Conservation (phyloP, 1,139 yeast species). For the Debaryomyces coudertii region DNA sequence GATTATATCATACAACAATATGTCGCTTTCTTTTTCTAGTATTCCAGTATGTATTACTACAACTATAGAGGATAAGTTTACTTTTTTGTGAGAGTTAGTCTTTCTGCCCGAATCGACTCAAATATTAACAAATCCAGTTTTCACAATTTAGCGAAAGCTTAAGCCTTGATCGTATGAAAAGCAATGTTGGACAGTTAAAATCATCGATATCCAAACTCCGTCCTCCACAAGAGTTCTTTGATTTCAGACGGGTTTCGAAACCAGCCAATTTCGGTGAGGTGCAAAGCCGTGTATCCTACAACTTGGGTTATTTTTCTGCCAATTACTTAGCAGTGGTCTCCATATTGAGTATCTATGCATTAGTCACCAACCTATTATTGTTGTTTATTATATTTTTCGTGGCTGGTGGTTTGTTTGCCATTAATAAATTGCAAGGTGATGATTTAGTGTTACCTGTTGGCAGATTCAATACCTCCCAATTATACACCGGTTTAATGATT, state of each 20-base stretch:
- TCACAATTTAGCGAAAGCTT: constrained; percentile 52
- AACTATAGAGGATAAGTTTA: too few relatives aligned
- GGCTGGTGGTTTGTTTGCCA: constrained; percentile 74
- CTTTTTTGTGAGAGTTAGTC: too few relatives aligned
- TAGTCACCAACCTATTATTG: constrained; percentile 81
- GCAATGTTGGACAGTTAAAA: constrained; percentile 50
- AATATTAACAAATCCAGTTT: constrained; percentile 30
- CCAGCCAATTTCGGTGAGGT: constrained; percentile 89
- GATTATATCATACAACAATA: constrained; percentile 3
- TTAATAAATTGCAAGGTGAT: constrained; percentile 75
- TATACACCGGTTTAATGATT: constrained; percentile 82
- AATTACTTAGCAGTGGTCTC: constrained; percentile 80
- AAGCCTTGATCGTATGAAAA: constrained; percentile 53
- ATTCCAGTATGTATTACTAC: constrained; percentile 18
- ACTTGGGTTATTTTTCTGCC: constrained; percentile 83
- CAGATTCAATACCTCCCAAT: constrained; percentile 74
- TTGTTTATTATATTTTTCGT: constrained; percentile 77
- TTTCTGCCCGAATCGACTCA: background rate
- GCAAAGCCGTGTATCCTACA: constrained; percentile 85
- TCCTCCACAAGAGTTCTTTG: constrained; percentile 93
- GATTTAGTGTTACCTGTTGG: constrained; percentile 76
- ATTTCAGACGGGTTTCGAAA: constrained; percentile 83
- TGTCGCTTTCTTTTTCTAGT: constrained; percentile 19
- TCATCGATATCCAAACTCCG: constrained; percentile 70
- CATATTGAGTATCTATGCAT: constrained; percentile 56